Conservation (phyloP, 1,139 yeast species). For the Candida mesenterica region DNA sequence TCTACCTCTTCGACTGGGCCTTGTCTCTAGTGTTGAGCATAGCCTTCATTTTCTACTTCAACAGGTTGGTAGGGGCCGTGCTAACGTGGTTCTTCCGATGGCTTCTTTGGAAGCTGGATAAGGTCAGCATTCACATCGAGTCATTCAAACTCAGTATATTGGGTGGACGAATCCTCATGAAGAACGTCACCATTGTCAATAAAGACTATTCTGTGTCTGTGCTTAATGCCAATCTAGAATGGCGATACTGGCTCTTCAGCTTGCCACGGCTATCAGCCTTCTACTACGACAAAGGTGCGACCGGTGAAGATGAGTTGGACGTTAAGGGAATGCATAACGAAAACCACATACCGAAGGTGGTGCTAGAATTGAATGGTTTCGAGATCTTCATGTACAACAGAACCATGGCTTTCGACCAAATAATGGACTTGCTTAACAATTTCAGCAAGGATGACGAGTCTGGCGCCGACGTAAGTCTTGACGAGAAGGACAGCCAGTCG, state of each 20-base stretch:
- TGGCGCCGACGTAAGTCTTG: not conserved
- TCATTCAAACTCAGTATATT: constrained; percentile 72
- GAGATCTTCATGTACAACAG: constrained; percentile 83
- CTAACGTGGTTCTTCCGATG: constrained; percentile 52
- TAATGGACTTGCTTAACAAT: constrained; percentile 44
- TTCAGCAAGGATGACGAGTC: not conserved
- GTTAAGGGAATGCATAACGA: constrained; percentile 14
- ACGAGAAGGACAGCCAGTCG: not conserved
- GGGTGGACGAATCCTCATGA: constrained; percentile 80
- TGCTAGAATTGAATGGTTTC: constrained; percentile 65
- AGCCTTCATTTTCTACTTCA: constrained; percentile 71
- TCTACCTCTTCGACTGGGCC: constrained; percentile 81
- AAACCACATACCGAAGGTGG: constrained; percentile 57
- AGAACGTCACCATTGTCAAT: constrained; percentile 69
- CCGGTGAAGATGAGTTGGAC: constrained; percentile 13
- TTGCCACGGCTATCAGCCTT: constrained; percentile 49
- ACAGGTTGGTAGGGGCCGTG: constrained; percentile 66
- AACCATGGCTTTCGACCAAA: constrained; percentile 69
- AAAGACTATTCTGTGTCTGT: constrained; percentile 69
- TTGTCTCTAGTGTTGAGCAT: constrained; percentile 61
- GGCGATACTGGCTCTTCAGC: constrained; percentile 82
- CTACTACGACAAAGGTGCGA: constrained; percentile 25
- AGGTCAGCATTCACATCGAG: constrained; percentile 62
- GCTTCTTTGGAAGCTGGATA: constrained; percentile 61
- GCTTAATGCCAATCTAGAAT: constrained; percentile 70